Evolutionary conservation across 805 yeast genomes (phyloP).

Genomic region (Candida sonorensis): DNA sequence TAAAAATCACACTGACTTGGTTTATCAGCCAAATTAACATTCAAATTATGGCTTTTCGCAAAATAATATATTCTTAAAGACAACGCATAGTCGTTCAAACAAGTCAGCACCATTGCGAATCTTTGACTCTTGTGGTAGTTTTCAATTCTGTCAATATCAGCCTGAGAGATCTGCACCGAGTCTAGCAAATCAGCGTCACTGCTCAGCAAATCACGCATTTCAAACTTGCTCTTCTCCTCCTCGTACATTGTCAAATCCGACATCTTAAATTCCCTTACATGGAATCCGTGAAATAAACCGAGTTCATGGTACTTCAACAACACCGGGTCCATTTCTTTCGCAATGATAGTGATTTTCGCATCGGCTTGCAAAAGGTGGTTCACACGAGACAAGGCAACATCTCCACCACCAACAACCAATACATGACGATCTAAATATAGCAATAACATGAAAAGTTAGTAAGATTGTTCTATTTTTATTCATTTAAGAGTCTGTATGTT

Average conservation of each 20-base stretch:
- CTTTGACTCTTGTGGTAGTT: slow-evolving; percentile 29
- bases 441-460: too few relatives aligned
- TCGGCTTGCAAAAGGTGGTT: slow-evolving; percentile 61
- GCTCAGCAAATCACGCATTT: too few relatives aligned
- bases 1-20: slow-evolving; percentile 82
- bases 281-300: slow-evolving; percentile 38
- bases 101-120: slow-evolving; percentile 65
- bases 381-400: slow-evolving; percentile 68
- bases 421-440: slow-evolving; percentile 54
- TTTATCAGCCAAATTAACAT: slow-evolving; percentile 77
- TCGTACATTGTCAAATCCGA: slow-evolving; percentile 48
- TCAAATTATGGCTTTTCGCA: slow-evolving; percentile 39
- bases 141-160: slow-evolving; percentile 27
- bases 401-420: slow-evolving; percentile 72
- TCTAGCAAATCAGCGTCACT: too few relatives aligned
- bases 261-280: slow-evolving; percentile 37
- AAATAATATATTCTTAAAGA: slow-evolving; percentile 51
- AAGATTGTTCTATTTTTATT: background rate
- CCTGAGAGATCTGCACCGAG: too few relatives aligned
- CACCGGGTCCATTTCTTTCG: slow-evolving; percentile 34
- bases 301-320: slow-evolving; percentile 26
- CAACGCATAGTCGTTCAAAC: slow-evolving; percentile 62
- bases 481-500: background rate
- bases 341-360: slow-evolving; percentile 61
- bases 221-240: too few relatives aligned